Conservation (phyloP, 495 filamentous ascomycete genomes). For the Podospora pseudopauciseta region DNA sequence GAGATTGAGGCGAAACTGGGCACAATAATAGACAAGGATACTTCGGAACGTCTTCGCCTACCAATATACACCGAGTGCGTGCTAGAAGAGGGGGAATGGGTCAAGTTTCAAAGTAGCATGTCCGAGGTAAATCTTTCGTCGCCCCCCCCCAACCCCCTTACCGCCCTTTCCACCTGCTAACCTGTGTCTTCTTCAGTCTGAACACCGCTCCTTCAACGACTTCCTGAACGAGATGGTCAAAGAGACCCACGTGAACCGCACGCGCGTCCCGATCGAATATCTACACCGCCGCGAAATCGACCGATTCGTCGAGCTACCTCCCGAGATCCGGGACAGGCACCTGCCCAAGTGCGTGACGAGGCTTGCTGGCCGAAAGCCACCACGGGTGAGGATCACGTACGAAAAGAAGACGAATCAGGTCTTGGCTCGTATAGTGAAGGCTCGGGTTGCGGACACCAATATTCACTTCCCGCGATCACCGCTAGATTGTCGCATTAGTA, state of each 20-base stretch:
- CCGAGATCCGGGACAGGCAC: conserved; percentile 39
- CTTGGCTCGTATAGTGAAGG: conserved; percentile 84
- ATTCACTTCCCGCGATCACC: conserved; percentile 66
- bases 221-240: conserved; percentile 71
- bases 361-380: conserved; percentile 50
- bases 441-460: conserved; percentile 76
- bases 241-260: conserved; percentile 43
- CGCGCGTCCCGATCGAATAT: conserved; percentile 70
- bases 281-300: conserved; percentile 77
- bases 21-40: conserved; percentile 66
- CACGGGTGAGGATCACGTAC: conserved; percentile 72
- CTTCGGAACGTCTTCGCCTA: conserved; percentile 60
- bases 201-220: conserved; percentile 74
- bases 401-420: conserved; percentile 69
- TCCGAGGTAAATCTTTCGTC: conserved; percentile 59
- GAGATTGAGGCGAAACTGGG: conserved; percentile 94
- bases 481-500: conserved; percentile 83
- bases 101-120: conserved; percentile 77
- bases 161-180: conserved; percentile 10
- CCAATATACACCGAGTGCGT: conserved; percentile 65
- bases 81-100: conserved; percentile 45
- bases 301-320: conserved; percentile 72
- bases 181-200: conserved; percentile 47
- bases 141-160: background rate
- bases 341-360: conserved; percentile 47